Evolutionary conservation across 1,284 basidiomycete genomes (phyloP), one percentile per base, ranked within the genome.

Genomic region (Lentinula novae-zelandiae): DNA sequence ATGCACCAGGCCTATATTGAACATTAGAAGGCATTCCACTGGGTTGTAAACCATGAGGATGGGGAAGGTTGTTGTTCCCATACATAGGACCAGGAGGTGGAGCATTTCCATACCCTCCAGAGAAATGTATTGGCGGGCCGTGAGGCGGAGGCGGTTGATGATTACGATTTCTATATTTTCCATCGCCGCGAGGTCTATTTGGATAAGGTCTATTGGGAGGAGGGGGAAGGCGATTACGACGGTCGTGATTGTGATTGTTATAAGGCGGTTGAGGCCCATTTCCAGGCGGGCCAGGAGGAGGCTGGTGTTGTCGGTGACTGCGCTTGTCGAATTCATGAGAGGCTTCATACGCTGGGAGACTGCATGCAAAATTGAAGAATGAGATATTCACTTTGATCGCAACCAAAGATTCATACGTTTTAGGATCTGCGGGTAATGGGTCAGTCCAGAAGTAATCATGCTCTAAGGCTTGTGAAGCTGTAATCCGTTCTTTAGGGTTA

Each of bases 401-500:
- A 68, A 53, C 59, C 36, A 65, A 49, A 22, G 33, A 58, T 50
- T 33, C 22, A 4, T 65, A 93, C 93, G 83, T 83, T 71, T 87
- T 89, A 0, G 91, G 87, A 74, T 91, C 89, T n/a, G 91, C 92
- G 13, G 93, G 89, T 34, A 92, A 68, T 0, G 93, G 93, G 64
- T 92, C 87, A 0, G 86, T 89, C 91, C 92, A 96, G 74, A 97
- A 97, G 76, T 96, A 97, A 56, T 94, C 87, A 70, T 97, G 95
- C 64, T 90, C 86, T 65, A 96, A 84, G 3, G 93, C 92, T 68
- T 95, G 86, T 22, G 85, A 75, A 8, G 97, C 97, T 8, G 96
- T 97, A 63, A 98, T 85, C 40, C 96, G 84, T 67, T 95, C 89
- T 70, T 90, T 86, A 53, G 97, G 96, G 73, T 98, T 93, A 73